phyloP scores from a whole-genome alignment of 306 rosid species.

The Carpinus fangiana region DNA sequence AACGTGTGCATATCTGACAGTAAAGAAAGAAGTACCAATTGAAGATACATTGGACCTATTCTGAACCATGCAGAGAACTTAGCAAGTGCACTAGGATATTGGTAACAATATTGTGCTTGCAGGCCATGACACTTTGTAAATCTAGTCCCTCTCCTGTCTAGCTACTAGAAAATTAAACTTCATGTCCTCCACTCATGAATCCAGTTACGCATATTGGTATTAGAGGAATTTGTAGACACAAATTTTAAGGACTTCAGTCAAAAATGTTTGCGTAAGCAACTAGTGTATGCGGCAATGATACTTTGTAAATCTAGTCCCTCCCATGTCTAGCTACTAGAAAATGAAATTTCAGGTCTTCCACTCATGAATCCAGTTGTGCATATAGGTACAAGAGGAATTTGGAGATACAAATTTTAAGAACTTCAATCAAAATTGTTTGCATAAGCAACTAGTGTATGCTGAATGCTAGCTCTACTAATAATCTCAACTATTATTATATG shows the following conservation, averaged over 20 bases:
- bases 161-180: slow-evolving; percentile 1
- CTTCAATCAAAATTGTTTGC: neutral
- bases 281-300: neutral
- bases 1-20: neutral
- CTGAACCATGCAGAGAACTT: neutral
- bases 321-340: neutral
- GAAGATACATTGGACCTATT: neutral
- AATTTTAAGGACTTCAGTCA: neutral
- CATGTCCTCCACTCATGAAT: neutral
- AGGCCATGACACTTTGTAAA: neutral
- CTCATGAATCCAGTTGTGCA: neutral
- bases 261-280: neutral
- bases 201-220: neutral
- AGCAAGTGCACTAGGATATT: neutral
- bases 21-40: neutral
- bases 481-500: neutral
- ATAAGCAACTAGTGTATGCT: neutral
- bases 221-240: neutral
- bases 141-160: neutral
- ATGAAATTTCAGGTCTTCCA: neutral
- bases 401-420: neutral
- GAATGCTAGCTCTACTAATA: neutral
- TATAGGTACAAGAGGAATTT: neutral
- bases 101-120: neutral
- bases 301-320: neutral